Evolutionary conservation across 2,329 filamentous ascomycete genomes (phyloP), one percentile per base, ranked within the genome.

Genomic region (Ceratocystiopsis minuta): DNA sequence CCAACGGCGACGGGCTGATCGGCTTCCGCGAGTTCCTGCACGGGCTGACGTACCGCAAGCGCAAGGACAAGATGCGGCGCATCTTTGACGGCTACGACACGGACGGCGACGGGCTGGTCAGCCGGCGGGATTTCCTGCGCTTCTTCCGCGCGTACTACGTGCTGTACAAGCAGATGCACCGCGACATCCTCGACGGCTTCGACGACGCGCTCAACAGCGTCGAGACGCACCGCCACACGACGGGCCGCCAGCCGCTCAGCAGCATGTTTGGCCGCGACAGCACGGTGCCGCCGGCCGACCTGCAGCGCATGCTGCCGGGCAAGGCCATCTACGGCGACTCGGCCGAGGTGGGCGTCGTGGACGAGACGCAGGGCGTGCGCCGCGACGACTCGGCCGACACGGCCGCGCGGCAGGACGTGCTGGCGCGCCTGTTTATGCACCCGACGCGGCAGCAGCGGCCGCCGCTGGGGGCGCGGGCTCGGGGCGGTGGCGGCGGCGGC

Each of bases 121-220:
- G 79, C 51, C 72, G 90, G 15, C 78, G 79, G 51, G 88, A 98
- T 56, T 92, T 95, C 52, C 60, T 96, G 31, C 77, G 87, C 43
- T 80, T 98, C 60, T 94, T 96, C 58, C 72, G 84, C 36, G 88
- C 88, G 0, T 94, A 92, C 57, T 96, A 93, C 57, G 78, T 83
- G 2, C 72, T 95, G 10, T 90, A 86, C 55, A 85, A 87, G 54
- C 82, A 94, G 55, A 78, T 94, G 59, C 86, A 90, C 46, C 75
- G 75, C 45, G 88, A 96, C 49, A 81, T 87, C 46, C 67, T 88
- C 6, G 77, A 82, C 43, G 77, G 76, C 2, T 67, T 86, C 47
- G 80, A 87, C 52, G 81, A 87, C 47, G 80, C 87, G 53, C 71
- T 80, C 42, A 74, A 83, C 57, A 72, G 82, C 34, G 76, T 75